Conservation (phyloP, 2,329 filamentous ascomycete genomes). For the Fusarium sp. region DNA sequence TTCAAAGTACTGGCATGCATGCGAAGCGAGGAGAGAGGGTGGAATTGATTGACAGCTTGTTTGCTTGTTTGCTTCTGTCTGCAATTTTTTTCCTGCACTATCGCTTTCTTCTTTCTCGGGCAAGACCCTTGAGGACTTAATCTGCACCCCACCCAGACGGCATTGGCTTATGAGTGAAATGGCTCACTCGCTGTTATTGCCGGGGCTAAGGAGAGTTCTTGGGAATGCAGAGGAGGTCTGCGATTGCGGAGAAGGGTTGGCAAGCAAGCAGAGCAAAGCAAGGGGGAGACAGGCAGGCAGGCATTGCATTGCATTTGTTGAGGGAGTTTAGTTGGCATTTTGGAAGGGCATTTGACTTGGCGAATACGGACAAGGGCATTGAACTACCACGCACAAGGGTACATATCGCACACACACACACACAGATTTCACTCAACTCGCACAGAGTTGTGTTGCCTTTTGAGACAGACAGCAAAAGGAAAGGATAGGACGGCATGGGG, state of each 20-base stretch:
- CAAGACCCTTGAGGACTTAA: constrained; percentile 16
- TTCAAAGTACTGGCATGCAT: constrained; percentile 29
- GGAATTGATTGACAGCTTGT: neutral
- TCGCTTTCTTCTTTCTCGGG: constrained; percentile 12
- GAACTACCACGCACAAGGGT: constrained; percentile 9
- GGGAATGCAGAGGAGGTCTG: constrained; percentile 5
- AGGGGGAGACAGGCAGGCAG: neutral
- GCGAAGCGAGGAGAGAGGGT: constrained; percentile 13
- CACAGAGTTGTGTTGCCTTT: constrained; percentile 13
- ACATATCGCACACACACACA: constrained; percentile 26
- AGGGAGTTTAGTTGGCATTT: constrained; percentile 20
- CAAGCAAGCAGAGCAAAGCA: constrained; percentile 10
- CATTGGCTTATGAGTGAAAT: constrained; percentile 27
- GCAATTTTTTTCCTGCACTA: constrained; percentile 4
- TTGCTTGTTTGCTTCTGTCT: constrained; percentile 30
- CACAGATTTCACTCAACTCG: constrained; percentile 16
- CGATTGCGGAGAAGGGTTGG: constrained; percentile 24
- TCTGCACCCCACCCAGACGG: constrained; percentile 28
- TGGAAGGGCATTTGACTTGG: constrained; percentile 17
- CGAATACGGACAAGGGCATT: constrained; percentile 21
- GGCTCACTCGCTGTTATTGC: constrained; percentile 26
- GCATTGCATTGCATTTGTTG: constrained; percentile 37
- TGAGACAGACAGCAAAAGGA: constrained; percentile 15
- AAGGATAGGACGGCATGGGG: constrained; percentile 17
- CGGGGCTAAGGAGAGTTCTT: constrained; percentile 30